Conservation (phyloP, 2,329 filamentous ascomycete genomes). For the Fusarium neocosmosporiellum region DNA sequence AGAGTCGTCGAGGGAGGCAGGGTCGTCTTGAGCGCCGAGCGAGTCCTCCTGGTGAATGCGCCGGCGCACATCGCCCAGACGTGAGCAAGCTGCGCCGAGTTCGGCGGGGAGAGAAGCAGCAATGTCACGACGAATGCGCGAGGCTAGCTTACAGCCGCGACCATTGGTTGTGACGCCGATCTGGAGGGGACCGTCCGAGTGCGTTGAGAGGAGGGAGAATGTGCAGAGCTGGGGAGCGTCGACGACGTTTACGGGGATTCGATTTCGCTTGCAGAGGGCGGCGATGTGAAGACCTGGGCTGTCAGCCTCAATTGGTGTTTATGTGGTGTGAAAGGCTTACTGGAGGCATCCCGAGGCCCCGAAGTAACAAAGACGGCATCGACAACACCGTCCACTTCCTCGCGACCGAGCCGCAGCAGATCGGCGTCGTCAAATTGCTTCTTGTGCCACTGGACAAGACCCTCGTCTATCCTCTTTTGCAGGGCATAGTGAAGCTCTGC, state of each 20-base stretch:
- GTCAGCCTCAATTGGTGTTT: neutral
- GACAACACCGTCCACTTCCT: conserved; percentile 80
- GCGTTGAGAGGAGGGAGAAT: conserved; percentile 88
- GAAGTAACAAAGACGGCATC: conserved; percentile 92
- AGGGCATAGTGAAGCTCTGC: conserved; percentile 68
- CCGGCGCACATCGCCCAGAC: conserved; percentile 78
- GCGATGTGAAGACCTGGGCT: conserved; percentile 73
- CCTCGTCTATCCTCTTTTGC: conserved; percentile 73
- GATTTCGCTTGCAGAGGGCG: conserved; percentile 77
- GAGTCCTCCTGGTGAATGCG: conserved; percentile 80
- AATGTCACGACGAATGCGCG: conserved; percentile 88
- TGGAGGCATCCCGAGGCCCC: conserved; percentile 57
- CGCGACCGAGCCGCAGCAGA: conserved; percentile 80
- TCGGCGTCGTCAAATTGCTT: conserved; percentile 77
- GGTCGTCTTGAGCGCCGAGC: conserved; percentile 51
- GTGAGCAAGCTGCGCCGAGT: conserved; percentile 80
- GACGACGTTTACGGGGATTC: conserved; percentile 93
- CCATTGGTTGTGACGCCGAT: conserved; percentile 97
- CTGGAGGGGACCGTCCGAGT: conserved; percentile 91
- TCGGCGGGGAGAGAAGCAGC: conserved; percentile 80
- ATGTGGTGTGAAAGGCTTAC: conserved; percentile 43
- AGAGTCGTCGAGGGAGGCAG: conserved; percentile 73
- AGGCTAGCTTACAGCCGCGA: conserved; percentile 91
- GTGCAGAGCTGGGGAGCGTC: conserved; percentile 89
- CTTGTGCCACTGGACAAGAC: conserved; percentile 73